Evolutionary conservation across 2,329 filamentous ascomycete genomes (phyloP).

Genomic region (Aspergillus terreus): DNA sequence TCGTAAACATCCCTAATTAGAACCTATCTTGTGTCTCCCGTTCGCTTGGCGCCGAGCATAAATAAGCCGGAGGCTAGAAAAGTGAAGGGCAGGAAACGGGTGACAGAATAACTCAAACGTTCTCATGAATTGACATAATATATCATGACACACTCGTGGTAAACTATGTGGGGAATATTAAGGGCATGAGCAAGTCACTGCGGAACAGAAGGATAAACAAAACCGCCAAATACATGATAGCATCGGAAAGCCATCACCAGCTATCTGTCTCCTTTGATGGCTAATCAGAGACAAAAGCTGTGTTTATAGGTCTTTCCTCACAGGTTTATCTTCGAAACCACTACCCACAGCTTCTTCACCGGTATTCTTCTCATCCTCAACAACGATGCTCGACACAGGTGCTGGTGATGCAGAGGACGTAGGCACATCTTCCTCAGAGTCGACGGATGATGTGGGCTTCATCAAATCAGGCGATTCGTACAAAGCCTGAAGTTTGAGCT

Average conservation of each 20-base stretch:
- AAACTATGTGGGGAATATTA: conserved; percentile 35
- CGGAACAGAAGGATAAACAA: conserved; percentile 11
- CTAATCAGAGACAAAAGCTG: no score
- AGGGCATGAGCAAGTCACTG: conserved; percentile 13
- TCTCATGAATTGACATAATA: conserved; percentile 14
- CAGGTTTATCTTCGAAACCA: not conserved
- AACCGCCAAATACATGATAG: not conserved
- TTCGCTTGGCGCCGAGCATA: no score
- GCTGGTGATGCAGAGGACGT: not conserved
- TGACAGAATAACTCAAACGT: conserved; percentile 4
- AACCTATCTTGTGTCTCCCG: no score
- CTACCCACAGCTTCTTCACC: not conserved
- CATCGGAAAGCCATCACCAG: not conserved
- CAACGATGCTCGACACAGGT: not conserved
- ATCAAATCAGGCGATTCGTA: conserved; percentile 60
- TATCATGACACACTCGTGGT: conserved; percentile 26
- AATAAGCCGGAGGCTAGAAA: not conserved
- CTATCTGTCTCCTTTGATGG: not conserved
- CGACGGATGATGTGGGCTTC: not conserved
- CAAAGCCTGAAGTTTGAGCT: conserved; percentile 65
- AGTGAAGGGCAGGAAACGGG: not conserved
- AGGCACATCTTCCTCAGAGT: not conserved
- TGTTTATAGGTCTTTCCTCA: not conserved
- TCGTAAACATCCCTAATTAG: not conserved
- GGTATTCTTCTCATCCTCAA: not conserved